Base-by-base conservation (phyloP, 768 basidiomycete species). In the Tulasnella sp. region DNA sequence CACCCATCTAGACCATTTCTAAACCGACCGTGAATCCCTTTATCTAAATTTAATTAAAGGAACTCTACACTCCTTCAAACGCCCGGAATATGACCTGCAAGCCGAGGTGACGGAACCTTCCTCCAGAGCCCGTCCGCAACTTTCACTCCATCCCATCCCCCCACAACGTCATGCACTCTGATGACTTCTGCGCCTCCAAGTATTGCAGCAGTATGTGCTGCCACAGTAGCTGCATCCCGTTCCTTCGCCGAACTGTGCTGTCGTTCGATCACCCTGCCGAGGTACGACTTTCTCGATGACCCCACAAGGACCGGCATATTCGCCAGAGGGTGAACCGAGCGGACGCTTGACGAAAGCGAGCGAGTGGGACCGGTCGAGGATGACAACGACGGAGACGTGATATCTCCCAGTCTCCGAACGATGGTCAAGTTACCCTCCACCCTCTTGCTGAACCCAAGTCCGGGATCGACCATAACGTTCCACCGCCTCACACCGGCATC, bases 371-470 rank as follows among this genome's bases (percentile, higher is more conserved):
- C 12, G 36, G 72, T 36, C 3, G 39, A 48, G 5, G 77, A 38
- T 34, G 52, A 48, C 46, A 38, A 39, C 16, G 40, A 24, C 21
- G 48, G 40, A 46, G 71, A 2, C 0, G 88, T 89, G 58, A 94
- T 76, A 18, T 84, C 74, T 80, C 84, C 27, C 83, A 88, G 75
- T 87, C 88, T 82, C 14, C 91, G 88, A 74, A 99, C 84, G 16
- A 97, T 82, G 80, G 88, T 87, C 44, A 95, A 81, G 85, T 97
- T 97, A 6, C 89, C 94, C 39, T 91, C 88, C 2, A 91, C 84
- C 0, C 91, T 89, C 85, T 98, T 98, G 85, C 96, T 97, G 84
- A 98, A 99, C 44, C 98, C 97, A 76, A 99, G 86, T 0, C 97
- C 97, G 3, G 97, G 95, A 86, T 98, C 98, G 36, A 92, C 89